phyloP scores from a whole-genome alignment of 331 rosid genomes.

The Pyracantha coccinea region DNA sequence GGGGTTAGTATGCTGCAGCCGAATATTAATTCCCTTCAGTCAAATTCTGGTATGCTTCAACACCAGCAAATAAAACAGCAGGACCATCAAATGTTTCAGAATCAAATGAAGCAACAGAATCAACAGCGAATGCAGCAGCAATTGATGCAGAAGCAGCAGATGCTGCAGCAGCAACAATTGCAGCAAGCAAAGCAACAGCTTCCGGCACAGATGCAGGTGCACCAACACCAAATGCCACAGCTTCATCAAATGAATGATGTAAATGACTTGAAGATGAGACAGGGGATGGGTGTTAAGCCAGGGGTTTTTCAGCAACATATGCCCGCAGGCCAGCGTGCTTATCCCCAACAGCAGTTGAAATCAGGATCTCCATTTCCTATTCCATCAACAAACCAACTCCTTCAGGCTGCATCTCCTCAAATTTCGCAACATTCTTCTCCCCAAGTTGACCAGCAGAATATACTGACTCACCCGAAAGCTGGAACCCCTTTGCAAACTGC shows the following conservation, averaged over 20 bases:
- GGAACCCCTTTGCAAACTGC: slow-evolving; percentile 89
- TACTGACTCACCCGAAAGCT: slow-evolving; percentile 51
- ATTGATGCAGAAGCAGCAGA: slow-evolving; percentile 34
- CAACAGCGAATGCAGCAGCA: slow-evolving; percentile 45
- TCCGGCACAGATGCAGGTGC: slow-evolving; percentile 53
- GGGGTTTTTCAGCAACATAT: slow-evolving; percentile 75
- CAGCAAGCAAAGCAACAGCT: slow-evolving; percentile 74
- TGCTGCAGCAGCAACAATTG: slow-evolving; percentile 29
- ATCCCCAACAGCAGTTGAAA: slow-evolving; percentile 75
- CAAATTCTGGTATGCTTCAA: slow-evolving; percentile 61
- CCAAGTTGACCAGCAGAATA: slow-evolving; percentile 78
- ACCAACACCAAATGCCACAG: slow-evolving; percentile 69
- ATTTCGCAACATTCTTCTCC: slow-evolving; percentile 86
- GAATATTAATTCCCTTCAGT: slow-evolving; percentile 51
- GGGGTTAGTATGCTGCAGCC: slow-evolving; percentile 57
- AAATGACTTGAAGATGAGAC: slow-evolving; percentile 73
- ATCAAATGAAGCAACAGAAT: slow-evolving; percentile 50
- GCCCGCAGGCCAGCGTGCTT: slow-evolving; percentile 59
- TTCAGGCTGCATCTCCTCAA: slow-evolving; percentile 84
- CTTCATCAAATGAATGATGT: slow-evolving; percentile 71
- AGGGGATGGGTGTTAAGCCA: slow-evolving; percentile 46
- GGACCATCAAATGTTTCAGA: slow-evolving; percentile 57
- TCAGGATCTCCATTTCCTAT: slow-evolving; percentile 54
- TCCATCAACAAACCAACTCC: slow-evolving; percentile 71
- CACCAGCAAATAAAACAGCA: slow-evolving; percentile 67